These are phyloP conservation scores for Lojkania enalia DNA, from an alignment of 2,329 filamentous ascomycete genomes.

Conservation along the genomic window DNA sequence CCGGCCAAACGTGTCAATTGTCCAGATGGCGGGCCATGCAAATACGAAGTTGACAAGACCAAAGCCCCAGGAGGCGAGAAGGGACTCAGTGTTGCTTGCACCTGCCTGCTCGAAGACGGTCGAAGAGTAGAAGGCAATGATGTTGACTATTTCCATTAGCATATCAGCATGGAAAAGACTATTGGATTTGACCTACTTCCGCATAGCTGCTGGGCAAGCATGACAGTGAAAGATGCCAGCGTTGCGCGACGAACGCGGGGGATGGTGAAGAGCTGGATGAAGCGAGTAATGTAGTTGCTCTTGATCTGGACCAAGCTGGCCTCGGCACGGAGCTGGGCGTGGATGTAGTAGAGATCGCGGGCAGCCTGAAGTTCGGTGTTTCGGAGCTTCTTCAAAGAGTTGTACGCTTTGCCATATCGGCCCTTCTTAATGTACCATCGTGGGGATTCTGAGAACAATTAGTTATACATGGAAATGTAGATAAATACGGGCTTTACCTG, in stretches of 20 bases:
- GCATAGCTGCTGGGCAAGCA: constrained; percentile 34
- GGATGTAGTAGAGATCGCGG: constrained; percentile 47
- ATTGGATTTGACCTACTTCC: constrained; percentile 21
- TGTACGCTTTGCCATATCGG: constrained; percentile 42
- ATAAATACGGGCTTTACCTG: constrained; percentile 14
- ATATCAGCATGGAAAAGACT: background rate
- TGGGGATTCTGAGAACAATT: constrained; percentile 19
- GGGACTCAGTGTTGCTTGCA: constrained; percentile 21
- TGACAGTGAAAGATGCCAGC: constrained; percentile 73
- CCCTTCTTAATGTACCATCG: constrained; percentile 46
- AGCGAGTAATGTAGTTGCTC: constrained; percentile 42
- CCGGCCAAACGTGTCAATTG: constrained; percentile 56
- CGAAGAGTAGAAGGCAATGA: constrained; percentile 54
- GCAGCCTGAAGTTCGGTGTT: constrained; percentile 44
- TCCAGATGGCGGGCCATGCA: constrained; percentile 61
- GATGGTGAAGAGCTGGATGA: constrained; percentile 64
- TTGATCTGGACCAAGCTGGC: constrained; percentile 21
- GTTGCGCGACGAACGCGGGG: constrained; percentile 71
- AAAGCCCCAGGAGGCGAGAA: constrained; percentile 60
- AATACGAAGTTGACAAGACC: constrained; percentile 62
- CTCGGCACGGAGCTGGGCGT: constrained; percentile 39
- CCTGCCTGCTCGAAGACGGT: constrained; percentile 47
- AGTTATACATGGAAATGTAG: background rate
- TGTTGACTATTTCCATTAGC: constrained; percentile 31
- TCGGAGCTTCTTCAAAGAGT: constrained; percentile 39